Evolutionary conservation across 1,284 basidiomycete species (phyloP).

Genomic region (Irpex lacteus): DNA sequence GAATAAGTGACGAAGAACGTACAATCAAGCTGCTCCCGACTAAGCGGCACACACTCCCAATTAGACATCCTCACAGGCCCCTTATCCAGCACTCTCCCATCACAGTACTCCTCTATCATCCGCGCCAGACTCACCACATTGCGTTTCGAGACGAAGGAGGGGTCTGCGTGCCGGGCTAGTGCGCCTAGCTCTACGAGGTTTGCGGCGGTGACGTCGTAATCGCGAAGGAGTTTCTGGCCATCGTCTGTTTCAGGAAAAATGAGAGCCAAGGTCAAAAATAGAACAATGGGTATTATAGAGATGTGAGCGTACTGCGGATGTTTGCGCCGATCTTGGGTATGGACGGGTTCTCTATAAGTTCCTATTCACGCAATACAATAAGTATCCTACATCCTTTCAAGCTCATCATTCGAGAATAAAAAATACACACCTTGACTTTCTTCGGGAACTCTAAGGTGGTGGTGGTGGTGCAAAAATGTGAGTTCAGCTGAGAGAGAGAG

Average conservation of each 20-base stretch:
- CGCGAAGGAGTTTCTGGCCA: constrained; percentile 56
- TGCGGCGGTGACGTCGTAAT: constrained; percentile 52
- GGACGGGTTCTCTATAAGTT: constrained; percentile 43
- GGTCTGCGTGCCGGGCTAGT: constrained; percentile 48
- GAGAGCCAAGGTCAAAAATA: background rate
- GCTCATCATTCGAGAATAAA: background rate
- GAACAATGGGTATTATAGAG: background rate
- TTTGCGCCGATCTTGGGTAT: constrained; percentile 59
- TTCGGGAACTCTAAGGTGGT: constrained; percentile 37
- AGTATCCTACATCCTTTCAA: background rate
- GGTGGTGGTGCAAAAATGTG: too few relatives aligned
- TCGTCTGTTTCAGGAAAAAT: constrained; percentile 41
- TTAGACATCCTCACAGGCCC: constrained; percentile 50
- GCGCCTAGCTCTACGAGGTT: constrained; percentile 57
- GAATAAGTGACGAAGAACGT: too few relatives aligned
- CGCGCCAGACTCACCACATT: constrained; percentile 52
- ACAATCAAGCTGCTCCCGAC: constrained; percentile 45
- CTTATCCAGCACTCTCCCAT: constrained; percentile 43
- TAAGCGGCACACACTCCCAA: constrained; percentile 50
- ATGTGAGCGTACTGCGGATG: constrained; percentile 46
- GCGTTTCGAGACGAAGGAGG: constrained; percentile 31
- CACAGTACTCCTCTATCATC: constrained; percentile 50
- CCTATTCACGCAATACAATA: constrained; percentile 27
- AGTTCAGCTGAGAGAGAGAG: too few relatives aligned
- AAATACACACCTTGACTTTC: constrained; percentile 36